Evolutionary conservation across 192 early-diverging fungal genomes (phyloP).

Genomic region (Thoreauomyces humboldtii): DNA sequence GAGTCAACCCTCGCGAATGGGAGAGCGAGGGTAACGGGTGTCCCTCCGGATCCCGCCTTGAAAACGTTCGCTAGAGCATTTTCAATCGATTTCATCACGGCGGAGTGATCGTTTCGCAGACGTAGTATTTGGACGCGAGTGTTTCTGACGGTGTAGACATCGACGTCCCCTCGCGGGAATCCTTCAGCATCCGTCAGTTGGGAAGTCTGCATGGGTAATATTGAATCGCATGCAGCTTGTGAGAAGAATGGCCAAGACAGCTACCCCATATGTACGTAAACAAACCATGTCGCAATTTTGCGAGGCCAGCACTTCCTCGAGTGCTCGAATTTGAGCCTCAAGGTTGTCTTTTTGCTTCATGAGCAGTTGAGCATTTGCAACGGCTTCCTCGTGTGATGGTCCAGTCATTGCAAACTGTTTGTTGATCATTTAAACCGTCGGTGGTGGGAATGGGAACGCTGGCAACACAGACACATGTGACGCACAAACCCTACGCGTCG

Average conservation of each 20-base stretch:
- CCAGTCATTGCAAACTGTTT: too few species aligned
- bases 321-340: constrained; percentile 10
- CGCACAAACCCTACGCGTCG: too few species aligned
- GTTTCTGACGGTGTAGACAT: constrained; percentile 57
- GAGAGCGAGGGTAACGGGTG: not conserved
- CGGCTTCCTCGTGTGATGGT: constrained; percentile 13
- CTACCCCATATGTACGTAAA: not conserved
- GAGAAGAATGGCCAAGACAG: not conserved
- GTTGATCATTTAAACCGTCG: too few species aligned
- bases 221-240: not conserved
- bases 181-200: constrained; percentile 58
- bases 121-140: constrained; percentile 47
- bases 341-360: constrained; percentile 16
- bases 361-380: constrained; percentile 20
- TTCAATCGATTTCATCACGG: constrained; percentile 56
- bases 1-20: constrained; percentile 28
- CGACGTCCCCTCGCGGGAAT: constrained; percentile 69
- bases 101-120: constrained; percentile 55
- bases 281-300: not conserved
- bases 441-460: too few species aligned
- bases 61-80: constrained; percentile 40
- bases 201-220: constrained; percentile 16
- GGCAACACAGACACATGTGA: not conserved
- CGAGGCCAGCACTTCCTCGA: constrained; percentile 21
- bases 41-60: not conserved